Conservation (phyloP, 2,329 filamentous ascomycete species). For the Hypomyces rosellus region DNA sequence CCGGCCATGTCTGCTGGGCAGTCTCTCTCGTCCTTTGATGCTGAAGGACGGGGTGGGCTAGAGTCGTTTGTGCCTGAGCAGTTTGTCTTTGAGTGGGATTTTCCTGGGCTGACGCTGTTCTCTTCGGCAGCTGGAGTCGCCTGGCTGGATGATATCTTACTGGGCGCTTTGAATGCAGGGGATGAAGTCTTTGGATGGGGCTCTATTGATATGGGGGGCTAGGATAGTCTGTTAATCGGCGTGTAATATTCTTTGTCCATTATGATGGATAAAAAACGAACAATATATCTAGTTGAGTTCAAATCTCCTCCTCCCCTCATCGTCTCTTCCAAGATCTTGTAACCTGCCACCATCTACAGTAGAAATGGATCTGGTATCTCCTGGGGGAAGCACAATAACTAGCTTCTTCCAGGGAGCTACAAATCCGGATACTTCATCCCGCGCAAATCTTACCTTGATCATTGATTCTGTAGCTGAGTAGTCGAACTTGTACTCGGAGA, state of each 20-base stretch:
- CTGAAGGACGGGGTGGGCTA: constrained; percentile 34
- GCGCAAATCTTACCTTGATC: constrained; percentile 22
- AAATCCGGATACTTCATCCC: constrained; percentile 28
- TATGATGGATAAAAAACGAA: neutral
- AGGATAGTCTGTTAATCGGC: neutral
- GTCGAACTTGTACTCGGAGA: constrained; percentile 26
- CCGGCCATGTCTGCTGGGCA: neutral
- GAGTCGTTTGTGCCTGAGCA: constrained; percentile 49
- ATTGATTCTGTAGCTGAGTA: constrained; percentile 18
- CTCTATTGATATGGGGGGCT: neutral
- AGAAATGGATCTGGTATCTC: constrained; percentile 21
- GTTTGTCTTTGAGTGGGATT: constrained; percentile 53
- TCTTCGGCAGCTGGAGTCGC: constrained; percentile 20
- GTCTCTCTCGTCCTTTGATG: neutral
- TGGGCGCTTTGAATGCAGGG: constrained; percentile 16
- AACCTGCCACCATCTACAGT: constrained; percentile 9
- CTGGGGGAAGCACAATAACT: constrained; percentile 25
- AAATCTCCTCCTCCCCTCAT: constrained; percentile 16
- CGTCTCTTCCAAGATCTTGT: constrained; percentile 15
- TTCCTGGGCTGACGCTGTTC: constrained; percentile 44
- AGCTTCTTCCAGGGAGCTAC: constrained; percentile 28
- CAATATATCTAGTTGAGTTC: constrained; percentile 7
- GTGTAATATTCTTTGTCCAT: no score
- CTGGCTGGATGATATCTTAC: constrained; percentile 22
- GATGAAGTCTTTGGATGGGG: constrained; percentile 16